Conservation (phyloP, 768 basidiomycete species). For the Trametes cinnabarina region DNA sequence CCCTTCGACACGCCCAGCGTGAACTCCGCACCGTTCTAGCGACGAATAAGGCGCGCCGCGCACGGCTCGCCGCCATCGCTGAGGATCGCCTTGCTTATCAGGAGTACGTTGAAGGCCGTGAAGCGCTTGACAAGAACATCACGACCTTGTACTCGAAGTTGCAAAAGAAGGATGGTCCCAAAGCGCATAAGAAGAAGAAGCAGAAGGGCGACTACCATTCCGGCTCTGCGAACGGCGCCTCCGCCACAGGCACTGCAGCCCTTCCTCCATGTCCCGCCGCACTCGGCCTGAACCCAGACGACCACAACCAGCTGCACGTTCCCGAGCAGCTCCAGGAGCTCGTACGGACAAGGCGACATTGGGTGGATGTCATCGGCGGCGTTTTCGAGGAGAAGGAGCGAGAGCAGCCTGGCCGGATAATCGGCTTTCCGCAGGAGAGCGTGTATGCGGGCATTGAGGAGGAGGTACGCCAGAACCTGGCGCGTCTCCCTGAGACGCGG, state of each 20-base stretch:
- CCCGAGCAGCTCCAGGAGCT: constrained; percentile 68
- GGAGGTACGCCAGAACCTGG: constrained; percentile 45
- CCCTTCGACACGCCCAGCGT: constrained; percentile 83
- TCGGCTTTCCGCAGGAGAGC: constrained; percentile 74
- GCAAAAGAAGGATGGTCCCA: constrained; percentile 77
- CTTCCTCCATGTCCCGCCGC: constrained; percentile 70
- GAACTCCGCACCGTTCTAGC: constrained; percentile 74
- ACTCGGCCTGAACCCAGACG: constrained; percentile 65
- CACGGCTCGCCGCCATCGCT: constrained; percentile 69
- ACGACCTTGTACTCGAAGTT: constrained; percentile 70
- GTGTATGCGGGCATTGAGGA: constrained; percentile 76
- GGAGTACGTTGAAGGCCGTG: constrained; percentile 84
- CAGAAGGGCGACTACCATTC: constrained; percentile 41
- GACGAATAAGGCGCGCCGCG: constrained; percentile 81
- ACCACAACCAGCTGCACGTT: constrained; percentile 59
- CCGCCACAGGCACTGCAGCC: constrained; percentile 24
- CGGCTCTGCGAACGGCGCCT: constrained; percentile 28
- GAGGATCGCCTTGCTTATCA: constrained; percentile 87
- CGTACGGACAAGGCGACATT: constrained; percentile 72
- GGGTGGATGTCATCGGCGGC: constrained; percentile 73
- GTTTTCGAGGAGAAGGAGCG: constrained; percentile 75
- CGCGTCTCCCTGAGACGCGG: constrained; percentile 19
- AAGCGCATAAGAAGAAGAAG: constrained; percentile 73
- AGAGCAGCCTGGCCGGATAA: constrained; percentile 63
- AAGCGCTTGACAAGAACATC: constrained; percentile 86